Conservation (phyloP, 2,329 filamentous ascomycete species). For the Beauveria caledonica region DNA sequence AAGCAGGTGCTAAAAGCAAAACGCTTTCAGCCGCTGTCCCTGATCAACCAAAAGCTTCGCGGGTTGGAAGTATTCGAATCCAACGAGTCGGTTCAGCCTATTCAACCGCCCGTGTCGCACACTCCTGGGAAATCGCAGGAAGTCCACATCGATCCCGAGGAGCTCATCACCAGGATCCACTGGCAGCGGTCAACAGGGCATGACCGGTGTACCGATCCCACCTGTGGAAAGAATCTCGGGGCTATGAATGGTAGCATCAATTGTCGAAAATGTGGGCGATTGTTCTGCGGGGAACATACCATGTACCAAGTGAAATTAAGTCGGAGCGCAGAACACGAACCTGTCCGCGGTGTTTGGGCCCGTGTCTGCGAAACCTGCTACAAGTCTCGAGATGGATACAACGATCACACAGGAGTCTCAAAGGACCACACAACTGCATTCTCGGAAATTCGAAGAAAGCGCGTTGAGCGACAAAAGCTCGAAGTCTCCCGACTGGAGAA, state of each 20-base stretch:
- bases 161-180: slow-evolving; percentile 77
- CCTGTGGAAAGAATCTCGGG: slow-evolving; percentile 73
- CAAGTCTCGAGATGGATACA: slow-evolving; percentile 92
- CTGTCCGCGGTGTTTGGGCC: slow-evolving; percentile 84
- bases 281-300: slow-evolving; percentile 96
- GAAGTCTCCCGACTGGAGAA: slow-evolving; percentile 89
- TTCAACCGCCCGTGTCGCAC: slow-evolving; percentile 24
- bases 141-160: slow-evolving; percentile 64
- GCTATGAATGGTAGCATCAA: slow-evolving; percentile 79
- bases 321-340: slow-evolving; percentile 79
- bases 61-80: slow-evolving; percentile 91
- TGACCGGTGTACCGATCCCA: slow-evolving; percentile 79
- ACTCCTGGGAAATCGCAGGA: slow-evolving; percentile 34
- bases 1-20: slow-evolving; percentile 90
- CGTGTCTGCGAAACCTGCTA: slow-evolving; percentile 98
- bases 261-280: slow-evolving; percentile 81
- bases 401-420: slow-evolving; percentile 68
- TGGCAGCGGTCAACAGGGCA: slow-evolving; percentile 73
- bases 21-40: slow-evolving; percentile 81
- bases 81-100: slow-evolving; percentile 55
- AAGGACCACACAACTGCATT: slow-evolving; percentile 70
- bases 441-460: slow-evolving; percentile 60
- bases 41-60: slow-evolving; percentile 89
- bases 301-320: slow-evolving; percentile 99
- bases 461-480: slow-evolving; percentile 74